Evolutionary conservation across 2,329 filamentous ascomycete species (phyloP), one percentile per base, ranked within the genome.

Genomic region (Exophiala lecanii-corni): DNA sequence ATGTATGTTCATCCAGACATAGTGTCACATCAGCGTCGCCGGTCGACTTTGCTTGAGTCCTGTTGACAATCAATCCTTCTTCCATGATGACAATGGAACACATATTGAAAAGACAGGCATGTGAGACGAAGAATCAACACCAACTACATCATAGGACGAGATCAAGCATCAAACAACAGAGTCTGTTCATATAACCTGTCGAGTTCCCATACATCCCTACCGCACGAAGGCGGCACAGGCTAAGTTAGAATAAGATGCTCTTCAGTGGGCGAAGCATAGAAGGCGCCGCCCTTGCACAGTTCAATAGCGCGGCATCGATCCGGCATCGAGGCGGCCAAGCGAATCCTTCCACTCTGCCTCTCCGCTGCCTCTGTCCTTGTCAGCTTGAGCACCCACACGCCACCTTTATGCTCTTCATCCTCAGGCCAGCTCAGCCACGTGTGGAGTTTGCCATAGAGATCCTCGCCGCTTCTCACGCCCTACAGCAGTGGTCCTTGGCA

Each of bases 41-140:
- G n/a, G 32, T 35, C 32, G 32, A 35, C 32, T 35, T 35, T 35
- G 3, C 32, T 35, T 35, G 3, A 35, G 32, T 35, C 32, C 9
- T 18, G 32, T 13, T 9, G 4, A 35, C 3, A 35, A 35, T 35
- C 32, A 35, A 35, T 35, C 32, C n/a, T 3, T 3, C 17, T 35
- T 35, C n/a, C 4, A 35, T 35, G 32, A 18, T 35, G 9, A 35
- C 32, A 18, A 35, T 35, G 32, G 32, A 35, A 35, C 32, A 35
- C 32, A 35, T 35, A 35, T 35, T 35, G 3, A 35, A 35, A 9
- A 35, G 3, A 9, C 17, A 3, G 32, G 32, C 32, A 35, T 9
- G 32, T 35, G 32, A 35, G 32, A 35, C 9, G 32, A 35, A 35
- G 32, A 4, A 35, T 35, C 32, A 35, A 35, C 32, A 35, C n/a